A percentile compares a stretch with the other conserved stretches of the same genome.
Conservation (phyloP, 768 basidiomycete species). For the Mycena olivaceomarginata region DNA sequence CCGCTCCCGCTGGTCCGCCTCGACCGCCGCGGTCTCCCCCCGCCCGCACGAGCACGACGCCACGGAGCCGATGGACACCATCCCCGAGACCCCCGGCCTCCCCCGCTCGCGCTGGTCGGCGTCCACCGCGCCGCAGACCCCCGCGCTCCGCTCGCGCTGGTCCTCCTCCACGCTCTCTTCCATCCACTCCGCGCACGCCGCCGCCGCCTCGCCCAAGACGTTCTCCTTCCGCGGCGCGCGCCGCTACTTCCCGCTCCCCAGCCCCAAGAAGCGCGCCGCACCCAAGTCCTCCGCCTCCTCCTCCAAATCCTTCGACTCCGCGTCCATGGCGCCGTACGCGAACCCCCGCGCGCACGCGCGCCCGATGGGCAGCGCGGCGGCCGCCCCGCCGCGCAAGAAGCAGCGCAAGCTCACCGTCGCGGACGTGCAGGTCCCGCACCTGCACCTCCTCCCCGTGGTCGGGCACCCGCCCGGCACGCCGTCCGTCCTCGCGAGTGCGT, state of each 20-base stretch:
- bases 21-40: too few relatives aligned
- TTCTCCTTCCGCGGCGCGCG: slow-evolving; percentile 36
- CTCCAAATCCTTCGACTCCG: slow-evolving; percentile 28
- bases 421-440: background rate
- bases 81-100: background rate
- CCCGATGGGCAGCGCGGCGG: too few relatives aligned
- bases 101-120: slow-evolving; percentile 10
- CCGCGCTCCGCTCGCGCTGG: slow-evolving; percentile 65
- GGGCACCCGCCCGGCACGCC: background rate
- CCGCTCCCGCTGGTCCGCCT: slow-evolving; percentile 1
- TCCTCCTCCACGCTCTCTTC: slow-evolving; percentile 64
- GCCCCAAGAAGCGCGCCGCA: background rate
- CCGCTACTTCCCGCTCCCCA: slow-evolving; percentile 47
- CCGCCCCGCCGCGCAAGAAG: background rate
- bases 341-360: background rate
- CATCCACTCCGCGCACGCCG: slow-evolving; percentile 49
- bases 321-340: background rate
- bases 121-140: background rate
- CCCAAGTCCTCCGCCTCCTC: too few relatives aligned
- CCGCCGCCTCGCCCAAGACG: slow-evolving; percentile 50
- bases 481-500: slow-evolving; percentile 12
- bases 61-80: too few relatives aligned
- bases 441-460: slow-evolving; percentile 1
- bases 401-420: slow-evolving; percentile 3
- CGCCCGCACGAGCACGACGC: too few relatives aligned